These are phyloP conservation scores for Pseudogymnoascus sp. DNA, from an alignment of 2,329 filamentous ascomycete genomes.

Conservation along the genomic window DNA sequence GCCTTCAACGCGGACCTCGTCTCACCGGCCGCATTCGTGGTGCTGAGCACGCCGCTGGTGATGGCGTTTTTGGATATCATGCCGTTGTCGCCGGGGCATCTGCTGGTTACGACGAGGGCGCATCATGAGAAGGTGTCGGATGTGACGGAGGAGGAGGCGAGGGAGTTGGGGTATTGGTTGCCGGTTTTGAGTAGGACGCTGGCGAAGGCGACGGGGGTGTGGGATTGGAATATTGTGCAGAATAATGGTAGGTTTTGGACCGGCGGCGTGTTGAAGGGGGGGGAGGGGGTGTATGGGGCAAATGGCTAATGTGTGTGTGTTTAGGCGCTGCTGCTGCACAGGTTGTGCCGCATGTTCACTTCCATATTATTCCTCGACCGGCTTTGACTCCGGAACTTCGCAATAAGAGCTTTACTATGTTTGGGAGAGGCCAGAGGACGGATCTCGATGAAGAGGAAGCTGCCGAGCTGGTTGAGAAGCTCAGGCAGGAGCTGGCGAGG, in stretches of 20 bases:
- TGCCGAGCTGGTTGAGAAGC: conserved; percentile 46
- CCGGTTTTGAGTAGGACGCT: conserved; percentile 68
- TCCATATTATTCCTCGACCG: conserved; percentile 85
- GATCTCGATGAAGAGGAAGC: conserved; percentile 74
- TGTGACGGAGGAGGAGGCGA: conserved; percentile 54
- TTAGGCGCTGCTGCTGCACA: conserved; percentile 75
- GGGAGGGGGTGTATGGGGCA: not conserved
- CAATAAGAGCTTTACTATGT: conserved; percentile 66
- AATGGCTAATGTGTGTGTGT: conserved; percentile 10
- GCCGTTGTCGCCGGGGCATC: conserved; percentile 75
- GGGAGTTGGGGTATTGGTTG: conserved; percentile 60
- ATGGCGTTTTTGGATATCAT: conserved; percentile 91
- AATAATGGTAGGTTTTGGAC: conserved; percentile 61
- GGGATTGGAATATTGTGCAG: conserved; percentile 94
- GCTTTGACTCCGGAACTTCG: conserved; percentile 47
- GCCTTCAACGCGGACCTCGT: conserved; percentile 27
- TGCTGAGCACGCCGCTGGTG: conserved; percentile 70
- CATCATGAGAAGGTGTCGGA: conserved; percentile 76
- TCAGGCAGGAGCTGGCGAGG: conserved; percentile 42
- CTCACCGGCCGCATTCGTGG: conserved; percentile 47
- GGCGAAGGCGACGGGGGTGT: conserved; percentile 58
- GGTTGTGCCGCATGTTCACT: conserved; percentile 89
- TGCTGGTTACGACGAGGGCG: conserved; percentile 69
- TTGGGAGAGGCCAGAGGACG: conserved; percentile 63
- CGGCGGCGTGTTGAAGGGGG: not conserved